phyloP scores from a whole-genome alignment of 305 asterid genomes.

The Solanum hybrid region DNA sequence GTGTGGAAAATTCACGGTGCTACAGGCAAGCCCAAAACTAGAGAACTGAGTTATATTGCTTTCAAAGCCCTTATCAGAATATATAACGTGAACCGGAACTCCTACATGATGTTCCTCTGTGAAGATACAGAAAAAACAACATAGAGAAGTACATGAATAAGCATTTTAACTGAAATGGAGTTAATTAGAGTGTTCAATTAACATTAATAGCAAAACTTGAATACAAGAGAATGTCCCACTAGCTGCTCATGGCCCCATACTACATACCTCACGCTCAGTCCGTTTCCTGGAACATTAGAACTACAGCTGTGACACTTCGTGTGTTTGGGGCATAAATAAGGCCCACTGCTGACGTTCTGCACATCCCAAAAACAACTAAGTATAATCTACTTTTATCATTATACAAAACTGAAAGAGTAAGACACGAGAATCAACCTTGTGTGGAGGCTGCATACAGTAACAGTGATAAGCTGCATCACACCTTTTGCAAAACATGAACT shows the following conservation, averaged over 20 bases:
- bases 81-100: background rate
- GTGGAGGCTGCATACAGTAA: constrained; percentile 87
- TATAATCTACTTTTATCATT: background rate
- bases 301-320: constrained; percentile 91
- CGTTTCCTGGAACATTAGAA: constrained; percentile 93
- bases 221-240: background rate
- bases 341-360: constrained; percentile 91
- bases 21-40: too few relatives aligned
- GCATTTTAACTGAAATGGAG: background rate
- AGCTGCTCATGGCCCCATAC: background rate
- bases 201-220: background rate
- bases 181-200: background rate
- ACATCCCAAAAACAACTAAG: constrained; percentile 14
- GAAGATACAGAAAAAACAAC: background rate
- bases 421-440: constrained; percentile 27
- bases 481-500: constrained; percentile 93
- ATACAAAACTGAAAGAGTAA: background rate
- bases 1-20: too few relatives aligned
- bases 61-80: too few relatives aligned
- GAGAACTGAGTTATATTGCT: too few relatives aligned
- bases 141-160: background rate
- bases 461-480: constrained; percentile 95
- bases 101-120: background rate
- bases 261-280: constrained; percentile 76
- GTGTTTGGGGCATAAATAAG: constrained; percentile 91